Conservation (phyloP, 1,139 yeast genomes). For the Nakaseomyces delphensis region DNA sequence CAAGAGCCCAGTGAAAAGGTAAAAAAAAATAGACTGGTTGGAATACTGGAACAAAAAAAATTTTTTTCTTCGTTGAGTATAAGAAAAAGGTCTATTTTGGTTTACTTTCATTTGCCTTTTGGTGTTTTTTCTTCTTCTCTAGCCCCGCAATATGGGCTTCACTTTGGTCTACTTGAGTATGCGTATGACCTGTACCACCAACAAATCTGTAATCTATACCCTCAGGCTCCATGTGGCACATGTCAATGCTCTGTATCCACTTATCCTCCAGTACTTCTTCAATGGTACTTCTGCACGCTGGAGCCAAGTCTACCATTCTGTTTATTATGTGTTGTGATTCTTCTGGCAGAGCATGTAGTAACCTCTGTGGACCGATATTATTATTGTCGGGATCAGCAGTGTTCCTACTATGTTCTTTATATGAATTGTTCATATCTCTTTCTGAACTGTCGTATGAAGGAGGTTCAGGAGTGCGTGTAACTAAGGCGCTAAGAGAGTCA, state of each 20-base stretch:
- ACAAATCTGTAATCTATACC: conserved; percentile 32
- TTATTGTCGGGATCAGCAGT: conserved; percentile 37
- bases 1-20: no score
- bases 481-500: conserved; percentile 35
- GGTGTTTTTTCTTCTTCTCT: conserved; percentile 63
- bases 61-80: no score
- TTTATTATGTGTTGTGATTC: conserved; percentile 59
- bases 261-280: conserved; percentile 74
- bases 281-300: conserved; percentile 77
- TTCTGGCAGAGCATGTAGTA: conserved; percentile 59
- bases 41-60: no score
- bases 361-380: conserved; percentile 61
- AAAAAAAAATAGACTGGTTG: no score
- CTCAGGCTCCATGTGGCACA: conserved; percentile 55
- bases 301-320: conserved; percentile 72
- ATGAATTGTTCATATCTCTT: conserved; percentile 8
- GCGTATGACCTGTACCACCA: conserved; percentile 54
- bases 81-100: no score
- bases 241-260: conserved; percentile 59
- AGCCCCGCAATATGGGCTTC: conserved; percentile 93
- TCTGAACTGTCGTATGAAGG: conserved; percentile 27
- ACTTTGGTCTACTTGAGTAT: conserved; percentile 82
- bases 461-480: conserved; percentile 35
- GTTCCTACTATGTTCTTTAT: conserved; percentile 15
- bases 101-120: conserved; percentile 13